Evolutionary conservation across 2,329 filamentous ascomycete species (phyloP).

Genomic region (Epichloe glyceriae): DNA sequence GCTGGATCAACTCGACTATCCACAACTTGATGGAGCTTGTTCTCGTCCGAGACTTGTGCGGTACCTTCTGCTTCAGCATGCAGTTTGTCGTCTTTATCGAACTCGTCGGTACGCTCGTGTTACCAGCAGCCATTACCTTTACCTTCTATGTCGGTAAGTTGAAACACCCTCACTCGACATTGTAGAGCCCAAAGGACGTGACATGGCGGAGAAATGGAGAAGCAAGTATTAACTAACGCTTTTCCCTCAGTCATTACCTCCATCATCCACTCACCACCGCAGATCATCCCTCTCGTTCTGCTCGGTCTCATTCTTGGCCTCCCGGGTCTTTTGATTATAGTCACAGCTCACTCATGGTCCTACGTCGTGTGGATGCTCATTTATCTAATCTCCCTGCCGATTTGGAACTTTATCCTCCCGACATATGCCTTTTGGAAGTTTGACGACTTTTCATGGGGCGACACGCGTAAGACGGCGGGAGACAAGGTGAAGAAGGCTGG

Average conservation of each 20-base stretch:
- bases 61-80: conserved; percentile 99
- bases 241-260: conserved; percentile 58
- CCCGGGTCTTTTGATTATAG: conserved; percentile 77
- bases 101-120: conserved; percentile 81
- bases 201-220: not conserved
- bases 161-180: not conserved
- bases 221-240: not conserved
- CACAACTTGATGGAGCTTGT: conserved; percentile 98
- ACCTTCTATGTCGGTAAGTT: conserved; percentile 87
- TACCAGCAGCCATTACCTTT: conserved; percentile 92
- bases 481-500: conserved; percentile 81
- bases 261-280: conserved; percentile 62
- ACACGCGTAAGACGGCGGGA: conserved; percentile 87
- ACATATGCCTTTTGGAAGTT: conserved; percentile 98
- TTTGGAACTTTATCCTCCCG: conserved; percentile 96
- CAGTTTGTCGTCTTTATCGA: conserved; percentile 97
- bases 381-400: conserved; percentile 80
- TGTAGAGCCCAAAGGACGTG: not conserved
- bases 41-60: conserved; percentile 87
- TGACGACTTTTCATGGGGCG: conserved; percentile 98
- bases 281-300: conserved; percentile 82
- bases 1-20: conserved; percentile 99
- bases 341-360: conserved; percentile 84
- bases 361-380: conserved; percentile 97
- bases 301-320: conserved; percentile 85